Percentiles rank a stretch among this genome's conserved stretches.
These are phyloP conservation scores for Sisymbrium altissimum DNA, from an alignment of 345 rosid genomes.

Conservation along the genomic window DNA sequence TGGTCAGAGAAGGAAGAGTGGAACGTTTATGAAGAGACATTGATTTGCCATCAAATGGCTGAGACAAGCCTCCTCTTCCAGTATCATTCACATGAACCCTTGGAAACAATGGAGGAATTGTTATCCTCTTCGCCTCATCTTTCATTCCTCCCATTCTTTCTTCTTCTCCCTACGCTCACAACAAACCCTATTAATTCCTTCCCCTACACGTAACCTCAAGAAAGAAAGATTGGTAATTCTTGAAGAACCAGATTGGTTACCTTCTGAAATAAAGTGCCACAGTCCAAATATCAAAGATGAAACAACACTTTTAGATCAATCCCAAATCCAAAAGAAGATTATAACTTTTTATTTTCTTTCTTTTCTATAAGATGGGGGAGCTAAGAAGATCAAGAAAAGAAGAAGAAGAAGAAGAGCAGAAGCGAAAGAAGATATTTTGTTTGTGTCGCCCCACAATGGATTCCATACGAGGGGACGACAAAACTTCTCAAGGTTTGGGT, in stretches of 20 bases:
- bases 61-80: slow-evolving; percentile 23
- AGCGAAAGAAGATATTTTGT: slow-evolving; percentile 20
- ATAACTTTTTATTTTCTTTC: slow-evolving; percentile 2
- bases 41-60: slow-evolving; percentile 22
- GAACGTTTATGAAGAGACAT: slow-evolving; percentile 19
- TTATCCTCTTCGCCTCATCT: slow-evolving; percentile 36
- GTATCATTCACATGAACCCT: slow-evolving; percentile 34
- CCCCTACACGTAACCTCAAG: slow-evolving; percentile 9
- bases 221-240: not conserved
- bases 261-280: slow-evolving; percentile 1
- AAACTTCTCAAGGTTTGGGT: not conserved
- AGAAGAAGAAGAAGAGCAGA: not conserved
- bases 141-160: slow-evolving; percentile 36
- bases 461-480: slow-evolving; percentile 37
- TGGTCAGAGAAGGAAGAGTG: slow-evolving; percentile 21
- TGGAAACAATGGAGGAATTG: slow-evolving; percentile 35
- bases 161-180: not conserved
- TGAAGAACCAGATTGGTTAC: not conserved
- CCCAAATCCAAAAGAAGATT: not conserved
- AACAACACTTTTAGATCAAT: slow-evolving; percentile 6
- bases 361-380: not conserved
- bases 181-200: slow-evolving; percentile 9
- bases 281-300: not conserved
- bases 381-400: slow-evolving; percentile 5
- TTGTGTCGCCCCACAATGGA: slow-evolving; percentile 37